phyloP scores from a whole-genome alignment of 305 asterid species.

The Fraxinus paxiana region DNA sequence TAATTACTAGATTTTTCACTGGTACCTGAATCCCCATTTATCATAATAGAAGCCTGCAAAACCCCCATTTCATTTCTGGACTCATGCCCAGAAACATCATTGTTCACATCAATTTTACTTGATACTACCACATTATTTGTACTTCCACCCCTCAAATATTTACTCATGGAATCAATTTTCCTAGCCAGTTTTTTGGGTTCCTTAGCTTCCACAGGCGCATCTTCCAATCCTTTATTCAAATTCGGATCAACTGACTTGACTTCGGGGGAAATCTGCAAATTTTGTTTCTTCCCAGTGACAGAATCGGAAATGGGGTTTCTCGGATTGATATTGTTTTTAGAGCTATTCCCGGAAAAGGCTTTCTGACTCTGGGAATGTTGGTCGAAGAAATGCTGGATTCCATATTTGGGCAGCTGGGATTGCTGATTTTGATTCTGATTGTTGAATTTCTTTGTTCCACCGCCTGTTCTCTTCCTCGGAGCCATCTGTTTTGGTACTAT shows the following conservation, averaged over 20 bases:
- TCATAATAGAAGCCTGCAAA: constrained; percentile 13
- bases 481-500: constrained; percentile 40
- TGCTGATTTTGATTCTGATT: constrained; percentile 41
- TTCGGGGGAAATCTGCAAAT: constrained; percentile 20
- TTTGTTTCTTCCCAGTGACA: constrained; percentile 20
- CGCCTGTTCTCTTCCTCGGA: constrained; percentile 60
- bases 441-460: constrained; percentile 60
- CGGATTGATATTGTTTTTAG: constrained; percentile 24
- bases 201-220: constrained; percentile 14
- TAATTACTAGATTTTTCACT: constrained; percentile 22
- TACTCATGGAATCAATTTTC: constrained; percentile 29
- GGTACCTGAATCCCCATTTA: not conserved
- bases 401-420: constrained; percentile 74
- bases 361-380: constrained; percentile 81
- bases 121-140: constrained; percentile 22
- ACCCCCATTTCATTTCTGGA: constrained; percentile 15
- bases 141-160: constrained; percentile 23
- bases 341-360: constrained; percentile 31
- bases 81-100: constrained; percentile 20
- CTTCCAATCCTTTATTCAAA: constrained; percentile 15
- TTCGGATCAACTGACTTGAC: constrained; percentile 14
- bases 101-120: constrained; percentile 14
- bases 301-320: constrained; percentile 25
- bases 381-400: constrained; percentile 86
- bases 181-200: constrained; percentile 6